These are phyloP conservation scores for Eragrostis tef DNA, from an alignment of 202 grass and related monocot species.

Conservation along the genomic window DNA sequence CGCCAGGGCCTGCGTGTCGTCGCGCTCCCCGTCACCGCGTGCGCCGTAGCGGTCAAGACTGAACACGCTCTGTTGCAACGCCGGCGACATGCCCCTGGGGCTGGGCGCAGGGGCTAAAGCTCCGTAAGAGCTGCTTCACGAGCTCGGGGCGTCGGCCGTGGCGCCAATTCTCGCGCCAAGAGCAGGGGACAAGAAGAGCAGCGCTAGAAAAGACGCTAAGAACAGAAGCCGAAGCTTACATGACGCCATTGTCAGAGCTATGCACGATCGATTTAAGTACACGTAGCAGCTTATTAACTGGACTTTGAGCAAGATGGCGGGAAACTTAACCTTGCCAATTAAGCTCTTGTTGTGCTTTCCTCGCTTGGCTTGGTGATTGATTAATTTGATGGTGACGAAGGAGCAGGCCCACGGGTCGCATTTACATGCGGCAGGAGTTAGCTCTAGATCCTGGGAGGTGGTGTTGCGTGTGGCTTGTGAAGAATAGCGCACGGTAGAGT, in stretches of 20 bases:
- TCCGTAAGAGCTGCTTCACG: background rate
- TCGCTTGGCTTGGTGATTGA: too few relatives aligned
- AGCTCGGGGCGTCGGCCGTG: background rate
- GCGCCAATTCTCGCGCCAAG: background rate
- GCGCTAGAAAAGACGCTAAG: background rate
- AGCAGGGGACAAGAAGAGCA: background rate
- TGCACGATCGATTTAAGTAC: background rate
- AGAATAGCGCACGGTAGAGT: too few relatives aligned
- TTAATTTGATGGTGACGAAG: too few relatives aligned
- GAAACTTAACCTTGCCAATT: background rate
- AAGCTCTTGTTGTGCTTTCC: background rate
- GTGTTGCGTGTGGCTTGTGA: too few relatives aligned
- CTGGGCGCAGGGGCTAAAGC: too few relatives aligned
- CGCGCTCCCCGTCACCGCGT: slow-evolving; percentile 58
- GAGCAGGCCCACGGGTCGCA: too few relatives aligned
- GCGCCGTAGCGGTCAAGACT: slow-evolving; percentile 62
- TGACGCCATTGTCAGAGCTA: slow-evolving; percentile 10
- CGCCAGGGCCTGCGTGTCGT: slow-evolving; percentile 62
- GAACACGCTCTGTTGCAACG: slow-evolving; percentile 41
- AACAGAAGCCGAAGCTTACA: background rate
- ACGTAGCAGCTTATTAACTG: too few relatives aligned
- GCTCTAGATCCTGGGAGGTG: too few relatives aligned
- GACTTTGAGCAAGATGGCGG: too few relatives aligned
- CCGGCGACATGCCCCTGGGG: too few relatives aligned
- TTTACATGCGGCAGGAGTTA: too few relatives aligned